Percentiles rank a stretch among this genome's conserved stretches.
phyloP scores from a whole-genome alignment of 192 early-diverging fungal species.

The Coemansia guatemalensis region DNA sequence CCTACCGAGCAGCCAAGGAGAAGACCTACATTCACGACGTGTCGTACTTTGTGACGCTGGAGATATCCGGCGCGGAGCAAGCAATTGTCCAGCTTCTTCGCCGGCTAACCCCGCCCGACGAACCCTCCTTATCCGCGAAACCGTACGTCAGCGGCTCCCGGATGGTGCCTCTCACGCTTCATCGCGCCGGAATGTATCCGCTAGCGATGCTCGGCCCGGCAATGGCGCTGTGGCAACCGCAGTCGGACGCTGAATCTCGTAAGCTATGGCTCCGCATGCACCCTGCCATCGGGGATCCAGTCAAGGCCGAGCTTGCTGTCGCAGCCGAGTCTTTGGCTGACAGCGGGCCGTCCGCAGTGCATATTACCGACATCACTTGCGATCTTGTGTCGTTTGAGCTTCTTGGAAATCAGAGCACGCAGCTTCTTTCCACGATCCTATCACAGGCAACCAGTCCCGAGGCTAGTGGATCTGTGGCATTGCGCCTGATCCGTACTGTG shows the following conservation, averaged over 20 bases:
- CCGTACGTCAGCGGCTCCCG: constrained; percentile 17
- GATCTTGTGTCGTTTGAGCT: constrained; percentile 80
- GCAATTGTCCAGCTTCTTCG: constrained; percentile 57
- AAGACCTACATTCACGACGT: constrained; percentile 81
- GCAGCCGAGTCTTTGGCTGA: neutral
- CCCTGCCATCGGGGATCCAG: constrained; percentile 61
- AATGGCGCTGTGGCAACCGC: constrained; percentile 73
- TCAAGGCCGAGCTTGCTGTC: constrained; percentile 29
- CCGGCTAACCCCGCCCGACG: constrained; percentile 59
- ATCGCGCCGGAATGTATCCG: constrained; percentile 38
- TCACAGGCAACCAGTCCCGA: constrained; percentile 3
- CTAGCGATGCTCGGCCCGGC: constrained; percentile 66
- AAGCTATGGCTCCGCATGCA: constrained; percentile 83
- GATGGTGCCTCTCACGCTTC: constrained; percentile 35
- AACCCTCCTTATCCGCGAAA: constrained; percentile 1
- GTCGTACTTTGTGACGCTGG: constrained; percentile 74
- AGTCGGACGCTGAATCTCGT: constrained; percentile 22
- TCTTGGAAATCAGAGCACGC: constrained; percentile 73
- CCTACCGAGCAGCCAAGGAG: constrained; percentile 73
- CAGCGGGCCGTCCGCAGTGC: neutral
- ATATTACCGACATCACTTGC: constrained; percentile 55
- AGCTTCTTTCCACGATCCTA: constrained; percentile 70
- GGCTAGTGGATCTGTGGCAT: constrained; percentile 1
- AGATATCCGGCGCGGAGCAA: constrained; percentile 60
- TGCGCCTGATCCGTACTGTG: constrained; percentile 28